Percentiles rank a stretch among this genome's conserved stretches.
Conservation (phyloP, 345 rosid genomes). For the Hypericum androsaemum region DNA sequence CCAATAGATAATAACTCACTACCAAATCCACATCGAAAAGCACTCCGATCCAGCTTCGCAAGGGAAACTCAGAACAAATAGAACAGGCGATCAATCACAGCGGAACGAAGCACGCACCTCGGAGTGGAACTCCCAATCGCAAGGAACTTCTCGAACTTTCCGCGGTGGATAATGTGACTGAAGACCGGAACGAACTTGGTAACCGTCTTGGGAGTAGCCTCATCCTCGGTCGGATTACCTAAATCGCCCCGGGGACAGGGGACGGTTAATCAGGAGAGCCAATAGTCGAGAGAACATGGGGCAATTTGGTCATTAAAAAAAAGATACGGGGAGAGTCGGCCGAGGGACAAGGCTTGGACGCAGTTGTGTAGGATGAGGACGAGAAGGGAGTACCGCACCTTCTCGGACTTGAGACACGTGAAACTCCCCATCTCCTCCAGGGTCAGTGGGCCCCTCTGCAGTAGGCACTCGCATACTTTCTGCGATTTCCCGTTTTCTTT, state of each 20-base stretch:
- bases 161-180: constrained; percentile 57
- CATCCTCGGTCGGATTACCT: constrained; percentile 28
- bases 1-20: constrained; percentile 57
- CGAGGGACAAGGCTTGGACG: constrained; percentile 58
- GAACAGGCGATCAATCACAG: constrained; percentile 23
- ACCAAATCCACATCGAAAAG: constrained; percentile 15
- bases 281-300: too few relatives aligned
- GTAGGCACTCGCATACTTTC: constrained; percentile 84
- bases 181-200: constrained; percentile 57
- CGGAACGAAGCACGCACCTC: too few relatives aligned
- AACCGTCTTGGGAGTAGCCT: constrained; percentile 29
- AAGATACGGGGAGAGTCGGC: constrained; percentile 3
- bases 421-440: constrained; percentile 35
- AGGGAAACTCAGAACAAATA: background rate
- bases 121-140: constrained; percentile 46
- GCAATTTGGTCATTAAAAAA: too few relatives aligned
- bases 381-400: constrained; percentile 54
- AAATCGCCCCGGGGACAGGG: too few relatives aligned
- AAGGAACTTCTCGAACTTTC: constrained; percentile 59
- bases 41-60: too few relatives aligned
- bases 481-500: constrained; percentile 12
- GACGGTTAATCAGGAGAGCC: too few relatives aligned
- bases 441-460: constrained; percentile 49
- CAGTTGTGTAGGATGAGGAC: constrained; percentile 82
- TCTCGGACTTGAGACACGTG: constrained; percentile 30